phyloP scores from a whole-genome alignment of 1,284 basidiomycete genomes.

The Fomes fomentarius region DNA sequence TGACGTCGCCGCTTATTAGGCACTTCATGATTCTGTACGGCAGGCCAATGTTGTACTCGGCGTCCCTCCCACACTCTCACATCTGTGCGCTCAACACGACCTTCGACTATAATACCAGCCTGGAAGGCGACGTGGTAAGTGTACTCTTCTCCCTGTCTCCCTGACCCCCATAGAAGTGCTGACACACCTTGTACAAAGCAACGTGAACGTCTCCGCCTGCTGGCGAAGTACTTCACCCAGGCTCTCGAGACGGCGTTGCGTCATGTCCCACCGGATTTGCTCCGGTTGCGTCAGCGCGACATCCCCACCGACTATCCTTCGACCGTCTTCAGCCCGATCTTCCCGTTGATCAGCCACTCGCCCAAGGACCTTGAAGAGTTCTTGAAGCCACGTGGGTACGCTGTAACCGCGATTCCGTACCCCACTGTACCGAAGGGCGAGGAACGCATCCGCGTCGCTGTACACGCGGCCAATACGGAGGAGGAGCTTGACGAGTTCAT shows the following conservation, averaged over 20 bases:
- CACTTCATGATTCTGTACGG: slow-evolving; percentile 91
- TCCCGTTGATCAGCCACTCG: slow-evolving; percentile 76
- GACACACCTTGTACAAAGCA: background rate
- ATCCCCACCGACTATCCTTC: slow-evolving; percentile 3
- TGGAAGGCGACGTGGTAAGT: slow-evolving; percentile 12
- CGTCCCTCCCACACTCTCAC: slow-evolving; percentile 72
- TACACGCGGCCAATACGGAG: slow-evolving; percentile 75
- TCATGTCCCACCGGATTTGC: slow-evolving; percentile 12
- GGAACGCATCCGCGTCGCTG: slow-evolving; percentile 78
- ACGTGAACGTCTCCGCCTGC: background rate
- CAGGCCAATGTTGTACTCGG: slow-evolving; percentile 85
- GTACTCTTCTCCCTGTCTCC: background rate
- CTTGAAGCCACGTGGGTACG: slow-evolving; percentile 60
- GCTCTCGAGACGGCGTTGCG: slow-evolving; percentile 8
- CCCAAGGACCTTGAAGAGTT: slow-evolving; percentile 68
- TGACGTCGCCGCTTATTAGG: slow-evolving; percentile 69
- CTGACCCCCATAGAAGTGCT: background rate
- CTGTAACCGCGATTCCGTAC: slow-evolving; percentile 76
- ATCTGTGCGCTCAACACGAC: slow-evolving; percentile 35
- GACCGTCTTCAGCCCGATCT: slow-evolving; percentile 56
- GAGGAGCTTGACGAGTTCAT: slow-evolving; percentile 53
- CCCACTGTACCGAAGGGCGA: slow-evolving; percentile 81
- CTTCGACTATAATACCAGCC: slow-evolving; percentile 15
- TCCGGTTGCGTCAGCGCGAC: slow-evolving; percentile 4
- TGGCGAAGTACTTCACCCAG: slow-evolving; percentile 7